phyloP scores from a whole-genome alignment of 495 filamentous ascomycete genomes.

The Antarctomyces pellizariae region DNA sequence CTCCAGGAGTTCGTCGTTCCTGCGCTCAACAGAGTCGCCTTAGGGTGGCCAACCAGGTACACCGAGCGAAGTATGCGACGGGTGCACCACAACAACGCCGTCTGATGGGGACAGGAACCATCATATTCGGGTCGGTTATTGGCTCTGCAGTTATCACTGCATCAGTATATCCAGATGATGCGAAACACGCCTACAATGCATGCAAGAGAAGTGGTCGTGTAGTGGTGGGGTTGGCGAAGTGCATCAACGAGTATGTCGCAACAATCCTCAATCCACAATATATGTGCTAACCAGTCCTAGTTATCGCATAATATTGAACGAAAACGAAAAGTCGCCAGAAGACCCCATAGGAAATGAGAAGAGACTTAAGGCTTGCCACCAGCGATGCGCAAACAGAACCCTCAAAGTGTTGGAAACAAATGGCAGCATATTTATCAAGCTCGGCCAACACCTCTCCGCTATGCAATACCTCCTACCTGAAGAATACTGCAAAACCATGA shows the following conservation, averaged over 20 bases:
- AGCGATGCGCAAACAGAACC: slow-evolving; percentile 70
- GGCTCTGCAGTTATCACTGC: too few relatives aligned
- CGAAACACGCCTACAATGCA: slow-evolving; percentile 50
- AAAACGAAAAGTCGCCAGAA: slow-evolving; percentile 30
- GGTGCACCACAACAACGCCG: too few relatives aligned
- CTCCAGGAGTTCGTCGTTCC: too few relatives aligned
- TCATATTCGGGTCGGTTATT: too few relatives aligned
- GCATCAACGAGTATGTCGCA: slow-evolving; percentile 70
- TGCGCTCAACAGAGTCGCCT: too few relatives aligned
- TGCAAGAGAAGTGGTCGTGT: slow-evolving; percentile 59
- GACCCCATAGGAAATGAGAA: too few relatives aligned
- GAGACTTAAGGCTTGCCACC: slow-evolving; percentile 63
- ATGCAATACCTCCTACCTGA: slow-evolving; percentile 87
- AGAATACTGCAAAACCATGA: slow-evolving; percentile 93
- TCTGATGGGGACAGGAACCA: too few relatives aligned
- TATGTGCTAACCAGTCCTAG: slow-evolving; percentile 19
- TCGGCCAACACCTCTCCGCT: slow-evolving; percentile 82
- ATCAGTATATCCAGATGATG: slow-evolving; percentile 43
- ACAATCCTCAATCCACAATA: too few relatives aligned
- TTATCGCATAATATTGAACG: slow-evolving; percentile 60
- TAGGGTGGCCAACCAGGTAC: too few relatives aligned
- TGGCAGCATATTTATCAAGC: slow-evolving; percentile 94
- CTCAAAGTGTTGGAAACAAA: slow-evolving; percentile 75
- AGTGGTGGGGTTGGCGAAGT: slow-evolving; percentile 46
- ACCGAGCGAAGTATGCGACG: too few relatives aligned